Evolutionary conservation across 2,329 filamentous ascomycete genomes (phyloP).

Genomic region (Sclerotinia borealis): DNA sequence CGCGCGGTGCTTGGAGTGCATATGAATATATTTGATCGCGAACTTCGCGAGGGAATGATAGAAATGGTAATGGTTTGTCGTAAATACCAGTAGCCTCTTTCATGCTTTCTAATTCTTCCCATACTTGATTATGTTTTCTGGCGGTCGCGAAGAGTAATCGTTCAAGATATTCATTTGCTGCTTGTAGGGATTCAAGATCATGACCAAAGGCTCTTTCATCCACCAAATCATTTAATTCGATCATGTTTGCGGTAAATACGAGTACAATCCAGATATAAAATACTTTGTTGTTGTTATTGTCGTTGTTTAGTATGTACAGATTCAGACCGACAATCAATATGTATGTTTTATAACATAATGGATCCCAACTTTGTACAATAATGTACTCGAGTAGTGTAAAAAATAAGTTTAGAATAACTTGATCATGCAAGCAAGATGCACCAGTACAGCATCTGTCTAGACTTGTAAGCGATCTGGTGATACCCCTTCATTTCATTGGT

Average conservation of each 20-base stretch:
- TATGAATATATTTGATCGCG: constrained; percentile 29
- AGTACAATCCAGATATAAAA: not conserved
- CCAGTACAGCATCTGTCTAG: not conserved
- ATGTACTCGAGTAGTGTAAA: too few species aligned
- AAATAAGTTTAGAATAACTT: not conserved
- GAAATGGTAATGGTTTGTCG: constrained; percentile 21
- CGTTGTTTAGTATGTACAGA: not conserved
- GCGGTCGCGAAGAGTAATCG: constrained; percentile 7
- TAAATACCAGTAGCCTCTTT: not conserved
- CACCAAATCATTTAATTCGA: not conserved
- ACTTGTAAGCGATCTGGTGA: not conserved
- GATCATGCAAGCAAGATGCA: constrained; percentile 5
- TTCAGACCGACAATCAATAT: not conserved
- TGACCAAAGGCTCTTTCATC: constrained; percentile 7
- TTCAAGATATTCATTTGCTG: constrained; percentile 9
- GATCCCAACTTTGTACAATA: too few species aligned
- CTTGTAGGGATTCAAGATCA: constrained; percentile 6
- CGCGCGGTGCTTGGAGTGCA: constrained; percentile 16
- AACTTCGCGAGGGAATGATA: constrained; percentile 28
- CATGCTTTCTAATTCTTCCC: constrained; percentile 2
- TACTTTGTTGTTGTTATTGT: not conserved
- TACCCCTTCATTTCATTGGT: constrained; percentile 2
- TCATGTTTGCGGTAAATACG: not conserved
- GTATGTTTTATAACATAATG: too few species aligned
- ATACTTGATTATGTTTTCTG: constrained; percentile 7